Conservation (phyloP, 257 asterid genomes). For the Penstemon davidsonii region DNA sequence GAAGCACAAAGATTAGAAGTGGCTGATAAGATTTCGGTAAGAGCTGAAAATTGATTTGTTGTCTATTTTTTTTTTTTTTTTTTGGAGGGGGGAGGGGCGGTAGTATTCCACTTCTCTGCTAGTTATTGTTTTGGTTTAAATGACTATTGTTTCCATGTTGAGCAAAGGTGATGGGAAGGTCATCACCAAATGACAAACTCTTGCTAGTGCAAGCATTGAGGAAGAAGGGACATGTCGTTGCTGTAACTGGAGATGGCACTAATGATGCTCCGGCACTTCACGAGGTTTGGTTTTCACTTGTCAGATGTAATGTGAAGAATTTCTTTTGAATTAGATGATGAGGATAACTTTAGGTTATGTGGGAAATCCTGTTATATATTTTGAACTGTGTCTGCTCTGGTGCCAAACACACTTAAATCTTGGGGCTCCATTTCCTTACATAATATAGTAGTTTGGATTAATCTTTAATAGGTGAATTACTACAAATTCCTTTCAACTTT, state of each 20-base stretch:
- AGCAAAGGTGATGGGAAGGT: conserved; percentile 94
- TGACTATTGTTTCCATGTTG: conserved; percentile 20
- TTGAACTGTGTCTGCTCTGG: conserved; percentile 2
- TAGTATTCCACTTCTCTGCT: background rate
- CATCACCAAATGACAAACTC: conserved; percentile 94
- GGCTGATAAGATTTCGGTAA: conserved; percentile 88
- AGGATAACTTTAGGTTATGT: background rate
- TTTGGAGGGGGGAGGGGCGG: too few relatives aligned
- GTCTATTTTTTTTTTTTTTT: background rate
- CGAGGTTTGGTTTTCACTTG: conserved; percentile 57
- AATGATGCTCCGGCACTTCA: conserved; percentile 99
- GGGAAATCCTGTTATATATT: background rate
- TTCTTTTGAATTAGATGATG: conserved; percentile 10
- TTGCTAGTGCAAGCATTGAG: conserved; percentile 95
- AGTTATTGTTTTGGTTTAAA: conserved; percentile 11
- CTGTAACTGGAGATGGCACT: conserved; percentile 99
- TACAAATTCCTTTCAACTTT: background rate
- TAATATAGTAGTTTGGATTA: background rate
- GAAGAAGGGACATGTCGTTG: conserved; percentile 88
- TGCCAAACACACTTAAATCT: conserved; percentile 12
- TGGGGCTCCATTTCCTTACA: background rate
- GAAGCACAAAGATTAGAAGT: conserved; percentile 63
- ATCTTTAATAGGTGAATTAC: background rate
- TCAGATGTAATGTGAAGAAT: background rate
- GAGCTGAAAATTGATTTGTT: conserved; percentile 29